Base-by-base conservation (phyloP, 768 basidiomycete species). In the Coprinopsis marcescibilis region DNA sequence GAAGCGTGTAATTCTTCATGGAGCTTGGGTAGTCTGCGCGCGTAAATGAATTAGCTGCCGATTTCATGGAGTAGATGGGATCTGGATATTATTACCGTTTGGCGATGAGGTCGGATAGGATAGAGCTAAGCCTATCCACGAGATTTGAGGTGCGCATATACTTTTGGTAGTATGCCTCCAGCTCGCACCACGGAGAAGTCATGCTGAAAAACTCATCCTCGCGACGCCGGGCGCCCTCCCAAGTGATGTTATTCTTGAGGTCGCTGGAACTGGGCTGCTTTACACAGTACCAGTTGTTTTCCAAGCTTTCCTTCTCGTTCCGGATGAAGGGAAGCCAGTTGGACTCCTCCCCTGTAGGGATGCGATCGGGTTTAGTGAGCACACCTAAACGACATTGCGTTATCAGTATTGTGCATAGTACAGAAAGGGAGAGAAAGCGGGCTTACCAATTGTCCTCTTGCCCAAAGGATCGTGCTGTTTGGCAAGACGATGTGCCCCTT, bases 291-390 rank as follows among this genome's bases (percentile, higher is more conserved):
- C 81, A 84, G 15, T 75, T 75, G 43, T 81, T 75, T 3, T 70
- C 65, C 1, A 81, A 66, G 0, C 67, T 51, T 47, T 77, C 69
- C 4, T 65, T 68, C 23, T 81, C 78, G 49, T 80, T 78, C 5
- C 72, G 63, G 27, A 85, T 76, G 50, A 78, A 73, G 0, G 61
- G 60, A 2, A 85, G 48, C 86, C 85, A 88, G 1, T 54, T 60
- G 0, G 60, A 60, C 43, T 80, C 78, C 25, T 81, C 77, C 0
- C 77, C 80, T 1, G 57, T 41, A 0, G 75, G 75, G 46, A 81
- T 84, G 7, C 81, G 76, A 52, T 85, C 85, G 0, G 83, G 83
- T 52, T 89, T 88, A 0, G 85, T 89, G n/a, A 86, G 68, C 14
- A 86, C 82, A 39, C 84, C 85, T 85, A 11, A 26, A 27, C 8